phyloP scores from a whole-genome alignment of 2,329 filamentous ascomycete genomes.

The Chaetomium strumarium region DNA sequence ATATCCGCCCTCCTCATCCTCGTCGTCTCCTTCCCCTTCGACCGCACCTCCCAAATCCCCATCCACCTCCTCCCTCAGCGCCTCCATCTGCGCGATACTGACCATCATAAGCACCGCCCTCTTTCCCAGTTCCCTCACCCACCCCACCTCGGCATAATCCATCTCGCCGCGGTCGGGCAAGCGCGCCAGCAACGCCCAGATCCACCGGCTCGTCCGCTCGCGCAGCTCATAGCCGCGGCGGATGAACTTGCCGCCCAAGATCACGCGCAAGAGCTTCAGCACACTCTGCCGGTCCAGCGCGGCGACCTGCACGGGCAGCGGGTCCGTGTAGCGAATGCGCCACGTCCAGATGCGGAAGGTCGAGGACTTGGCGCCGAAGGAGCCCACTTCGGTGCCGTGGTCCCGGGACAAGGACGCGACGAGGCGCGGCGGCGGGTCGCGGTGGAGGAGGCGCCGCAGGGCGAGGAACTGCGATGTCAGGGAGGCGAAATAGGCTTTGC shows the following conservation, averaged over 20 bases:
- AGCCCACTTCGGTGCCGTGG: slow-evolving; percentile 50
- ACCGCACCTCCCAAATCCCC: slow-evolving; percentile 26
- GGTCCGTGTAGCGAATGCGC: slow-evolving; percentile 48
- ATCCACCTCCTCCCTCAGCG: slow-evolving; percentile 36
- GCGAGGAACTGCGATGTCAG: slow-evolving; percentile 59
- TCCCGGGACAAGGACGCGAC: slow-evolving; percentile 48
- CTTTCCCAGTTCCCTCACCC: slow-evolving; percentile 73
- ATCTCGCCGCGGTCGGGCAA: slow-evolving; percentile 70
- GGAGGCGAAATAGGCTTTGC: slow-evolving; percentile 60
- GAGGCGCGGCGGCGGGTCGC: slow-evolving; percentile 45
- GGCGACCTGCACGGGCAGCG: slow-evolving; percentile 53
- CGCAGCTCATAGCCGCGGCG: slow-evolving; percentile 54
- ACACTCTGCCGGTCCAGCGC: slow-evolving; percentile 62
- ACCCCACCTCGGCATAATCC: slow-evolving; percentile 67
- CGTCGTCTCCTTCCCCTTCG: slow-evolving; percentile 27
- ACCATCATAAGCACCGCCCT: slow-evolving; percentile 59
- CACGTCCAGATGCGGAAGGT: slow-evolving; percentile 48
- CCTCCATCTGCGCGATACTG: slow-evolving; percentile 48
- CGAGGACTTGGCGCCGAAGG: slow-evolving; percentile 46
- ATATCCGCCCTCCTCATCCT: slow-evolving; percentile 16
- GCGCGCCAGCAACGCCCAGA: slow-evolving; percentile 75
- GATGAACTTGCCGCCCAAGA: slow-evolving; percentile 60
- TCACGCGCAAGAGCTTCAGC: slow-evolving; percentile 59
- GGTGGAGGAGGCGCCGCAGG: slow-evolving; percentile 58
- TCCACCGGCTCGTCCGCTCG: slow-evolving; percentile 70